phyloP scores from a whole-genome alignment of 805 yeast species.

The Lachancea sp. region DNA sequence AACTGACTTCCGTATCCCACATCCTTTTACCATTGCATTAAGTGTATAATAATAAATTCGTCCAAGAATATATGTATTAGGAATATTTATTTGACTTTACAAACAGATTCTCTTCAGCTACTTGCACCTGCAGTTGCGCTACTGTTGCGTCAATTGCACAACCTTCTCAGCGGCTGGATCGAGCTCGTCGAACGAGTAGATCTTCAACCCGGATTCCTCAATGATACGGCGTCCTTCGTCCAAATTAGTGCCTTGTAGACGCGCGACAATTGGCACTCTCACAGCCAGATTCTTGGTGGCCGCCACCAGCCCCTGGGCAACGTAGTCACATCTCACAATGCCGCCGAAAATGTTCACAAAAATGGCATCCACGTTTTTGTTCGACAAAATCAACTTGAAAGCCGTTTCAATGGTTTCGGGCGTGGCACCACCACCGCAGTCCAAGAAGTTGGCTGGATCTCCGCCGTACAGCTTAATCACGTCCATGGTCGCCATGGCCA shows the following conservation, averaged over 20 bases:
- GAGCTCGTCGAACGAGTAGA: conserved; percentile 83
- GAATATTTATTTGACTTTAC: background rate
- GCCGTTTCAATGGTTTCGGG: conserved; percentile 98
- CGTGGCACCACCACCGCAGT: conserved; percentile 99
- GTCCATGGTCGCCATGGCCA: conserved; percentile 99
- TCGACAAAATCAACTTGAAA: conserved; percentile 85
- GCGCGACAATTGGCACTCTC: conserved; percentile 90
- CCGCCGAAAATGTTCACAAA: conserved; percentile 99
- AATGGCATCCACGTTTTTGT: conserved; percentile 84
- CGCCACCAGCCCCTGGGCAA: conserved; percentile 94
- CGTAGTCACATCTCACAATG: conserved; percentile 98
- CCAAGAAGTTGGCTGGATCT: conserved; percentile 97
- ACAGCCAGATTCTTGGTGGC: conserved; percentile 89
- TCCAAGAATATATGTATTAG: too few relatives aligned
- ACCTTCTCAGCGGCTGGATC: conserved; percentile 97
- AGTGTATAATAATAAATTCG: too few relatives aligned
- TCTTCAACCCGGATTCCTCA: conserved; percentile 82
- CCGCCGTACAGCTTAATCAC: conserved; percentile 98
- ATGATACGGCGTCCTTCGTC: conserved; percentile 84
- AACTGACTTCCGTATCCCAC: background rate
- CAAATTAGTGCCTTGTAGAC: conserved; percentile 97
- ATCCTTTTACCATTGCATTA: background rate
- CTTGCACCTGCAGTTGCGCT: too few relatives aligned
- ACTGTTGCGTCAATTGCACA: conserved; percentile 55
- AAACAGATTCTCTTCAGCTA: too few relatives aligned